These are phyloP conservation scores for Sclerotinia nivalis DNA, from an alignment of 2,329 filamentous ascomycete genomes.

Conservation along the genomic window DNA sequence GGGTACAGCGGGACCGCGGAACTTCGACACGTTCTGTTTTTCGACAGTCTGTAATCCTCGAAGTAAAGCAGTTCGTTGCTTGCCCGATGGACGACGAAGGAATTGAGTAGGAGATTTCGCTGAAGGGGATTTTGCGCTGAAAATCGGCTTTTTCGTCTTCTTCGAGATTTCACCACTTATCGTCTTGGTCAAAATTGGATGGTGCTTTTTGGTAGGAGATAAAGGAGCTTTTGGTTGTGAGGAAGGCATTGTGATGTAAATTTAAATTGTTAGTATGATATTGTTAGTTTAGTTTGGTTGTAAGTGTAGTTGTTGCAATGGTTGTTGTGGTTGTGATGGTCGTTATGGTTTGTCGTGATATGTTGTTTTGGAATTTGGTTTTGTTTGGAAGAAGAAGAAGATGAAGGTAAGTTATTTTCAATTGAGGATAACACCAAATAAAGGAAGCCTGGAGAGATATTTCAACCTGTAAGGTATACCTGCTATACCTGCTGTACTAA, in stretches of 20 bases:
- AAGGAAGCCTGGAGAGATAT: not conserved
- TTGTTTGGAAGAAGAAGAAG: not conserved
- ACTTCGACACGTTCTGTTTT: not conserved
- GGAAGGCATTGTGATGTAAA: constrained; percentile 1
- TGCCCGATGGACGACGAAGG: not conserved
- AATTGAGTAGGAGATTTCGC: not conserved
- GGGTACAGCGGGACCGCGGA: too few relatives aligned
- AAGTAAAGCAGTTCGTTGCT: not conserved
- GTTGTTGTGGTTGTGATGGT: not conserved
- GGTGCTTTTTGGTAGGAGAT: not conserved
- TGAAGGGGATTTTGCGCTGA: not conserved
- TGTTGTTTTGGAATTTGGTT: not conserved
- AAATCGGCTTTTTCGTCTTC: not conserved
- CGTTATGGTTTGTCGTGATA: not conserved
- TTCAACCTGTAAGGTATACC: not conserved
- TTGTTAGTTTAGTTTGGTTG: not conserved
- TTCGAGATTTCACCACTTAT: not conserved
- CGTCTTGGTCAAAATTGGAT: not conserved
- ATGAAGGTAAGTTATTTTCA: not conserved
- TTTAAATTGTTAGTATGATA: not conserved
- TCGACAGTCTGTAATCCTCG: not conserved
- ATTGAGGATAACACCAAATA: not conserved
- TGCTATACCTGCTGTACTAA: not conserved
- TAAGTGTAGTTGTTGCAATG: not conserved
- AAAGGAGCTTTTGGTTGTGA: not conserved